Evolutionary conservation across 192 early-diverging fungal genomes (phyloP), one percentile per base, ranked within the genome.

Genomic region (Mortierella alpina): DNA sequence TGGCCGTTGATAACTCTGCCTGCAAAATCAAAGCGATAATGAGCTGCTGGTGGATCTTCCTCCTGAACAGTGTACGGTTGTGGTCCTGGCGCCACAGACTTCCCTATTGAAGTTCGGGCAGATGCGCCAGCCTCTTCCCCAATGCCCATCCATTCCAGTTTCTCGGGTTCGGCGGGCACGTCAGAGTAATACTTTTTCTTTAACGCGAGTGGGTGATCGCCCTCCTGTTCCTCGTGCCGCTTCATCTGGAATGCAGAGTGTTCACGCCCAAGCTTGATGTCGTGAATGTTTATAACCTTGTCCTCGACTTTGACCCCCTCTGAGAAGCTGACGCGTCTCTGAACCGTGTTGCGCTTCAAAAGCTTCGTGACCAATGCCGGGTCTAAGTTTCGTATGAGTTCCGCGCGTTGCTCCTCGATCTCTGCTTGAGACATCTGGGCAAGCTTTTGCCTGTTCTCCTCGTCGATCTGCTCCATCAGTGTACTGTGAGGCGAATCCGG

Each of bases 1-100:
- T 63, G 63, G 14, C 66, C 71, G 13, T 86, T 84, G 47, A 97
- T 75, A 8, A 95, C 84, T 23, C 85, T 82, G 12, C 95, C 97
- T 39, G 89, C 78, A 55, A 98, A 94, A 45, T 92, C 94, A 74
- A 97, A 97, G 44, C 97, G 87, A 20, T 89, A 70, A 23, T 87
- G 84, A 0, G 90, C 82, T 6, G 87, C 73, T 10, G 80, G 69
- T n/a, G 72, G 68, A 42, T 88, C 87, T 79, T 81, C 70, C 60
- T 85, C 74, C 64, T 66, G 46, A 68, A 88, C 85, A 59, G 83
- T 55, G 72, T 85, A 66, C 66, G 85, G 84, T 82, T 88, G 64
- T 74, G 81, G 40, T 88, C 86, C 67, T 84, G 86, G 31, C 57
- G 82, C 51, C 63, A 81, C 52, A 73, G 84, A 84, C 15, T 87